Conservation (phyloP, 2,329 filamentous ascomycete genomes). For the Neoscytalidium dimidiatum region DNA sequence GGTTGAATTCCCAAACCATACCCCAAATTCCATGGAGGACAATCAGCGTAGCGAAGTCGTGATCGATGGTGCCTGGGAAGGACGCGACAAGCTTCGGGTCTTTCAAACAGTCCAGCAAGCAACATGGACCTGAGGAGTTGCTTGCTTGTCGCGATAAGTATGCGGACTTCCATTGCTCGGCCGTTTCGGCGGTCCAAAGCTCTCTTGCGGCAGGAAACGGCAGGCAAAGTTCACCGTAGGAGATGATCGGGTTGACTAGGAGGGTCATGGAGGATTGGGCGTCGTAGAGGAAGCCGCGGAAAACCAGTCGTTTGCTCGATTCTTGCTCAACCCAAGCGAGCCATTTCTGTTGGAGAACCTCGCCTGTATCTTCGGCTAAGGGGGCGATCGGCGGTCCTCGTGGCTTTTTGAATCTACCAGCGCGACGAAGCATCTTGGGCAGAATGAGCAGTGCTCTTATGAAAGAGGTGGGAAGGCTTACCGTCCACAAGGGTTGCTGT, state of each 20-base stretch:
- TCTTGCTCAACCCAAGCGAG: conserved; percentile 64
- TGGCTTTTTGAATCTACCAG: conserved; percentile 60
- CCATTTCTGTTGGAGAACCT: conserved; percentile 66
- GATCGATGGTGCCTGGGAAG: conserved; percentile 56
- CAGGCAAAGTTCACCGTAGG: conserved; percentile 68
- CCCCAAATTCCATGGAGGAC: conserved; percentile 16
- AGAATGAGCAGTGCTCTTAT: background rate
- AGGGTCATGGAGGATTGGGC: conserved; percentile 68
- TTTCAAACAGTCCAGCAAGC: conserved; percentile 7
- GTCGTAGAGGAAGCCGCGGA: conserved; percentile 66
- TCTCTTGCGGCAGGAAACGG: conserved; percentile 63
- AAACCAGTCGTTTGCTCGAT: conserved; percentile 68
- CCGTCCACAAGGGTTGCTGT: conserved; percentile 54
- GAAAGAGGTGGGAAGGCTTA: background rate
- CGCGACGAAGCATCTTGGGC: conserved; percentile 52
- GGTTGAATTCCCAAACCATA: conserved; percentile 17
- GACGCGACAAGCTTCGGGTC: conserved; percentile 56
- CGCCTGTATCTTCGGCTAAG: conserved; percentile 56
- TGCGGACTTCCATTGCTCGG: conserved; percentile 64
- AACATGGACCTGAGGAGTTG: background rate
- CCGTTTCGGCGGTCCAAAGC: conserved; percentile 67
- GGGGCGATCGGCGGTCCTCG: conserved; percentile 56
- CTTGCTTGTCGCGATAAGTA: conserved; percentile 50
- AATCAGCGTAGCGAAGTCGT: background rate
- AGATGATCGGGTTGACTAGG: conserved; percentile 65